Evolutionary conservation across 495 filamentous ascomycete species (phyloP), one percentile per base, ranked within the genome.

Genomic region (Annulohypoxylon moriforme): DNA sequence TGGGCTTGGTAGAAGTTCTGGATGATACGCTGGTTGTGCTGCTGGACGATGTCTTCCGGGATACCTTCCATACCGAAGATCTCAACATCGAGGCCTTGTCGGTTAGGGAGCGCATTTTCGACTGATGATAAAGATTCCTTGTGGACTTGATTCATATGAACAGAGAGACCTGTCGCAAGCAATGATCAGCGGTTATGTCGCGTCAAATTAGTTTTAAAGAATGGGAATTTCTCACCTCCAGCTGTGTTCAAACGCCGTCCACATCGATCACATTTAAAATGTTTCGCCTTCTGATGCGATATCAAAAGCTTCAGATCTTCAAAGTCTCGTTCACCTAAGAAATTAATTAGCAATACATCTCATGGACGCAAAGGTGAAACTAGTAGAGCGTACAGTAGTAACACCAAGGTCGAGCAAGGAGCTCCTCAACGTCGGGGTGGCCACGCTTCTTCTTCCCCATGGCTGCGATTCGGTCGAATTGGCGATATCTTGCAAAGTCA

Each of bases 31-130:
- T 96, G 91, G 66, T 93, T 90, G 81, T 98, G 96, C 59, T 89
- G 85, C 65, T 90, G 84, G 22, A 92, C 82, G 64, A 97, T 86
- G 40, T 97, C 93, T 36, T 93, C 92, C 9, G 96, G 96, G 18
- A 99, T 92, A 72, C 96, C 96, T 75, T 98, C 94, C 92, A 97
- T 97, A 73, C 95, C 96, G 77, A 98, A 99, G 72, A 99, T 98
- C 80, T 99, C 96, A 50, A 97, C 87, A 47, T 97, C 93, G 34
- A 96, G 87, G 50, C 90, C 89, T 67, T 90, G 86, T 40, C 96
- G 89, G 72, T 93, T 94, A 0, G 90, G 88, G 4, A 98, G 84
- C 10, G 96, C 94, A 86, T 98, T 97, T 69, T 97, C 95, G 64
- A 99, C 94, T 31, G 86, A 86, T 0, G 88, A 88, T 14, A 98